Evolutionary conservation across 139 green algal species (phyloP).

Genomic region (Coelastrella sp.): DNA sequence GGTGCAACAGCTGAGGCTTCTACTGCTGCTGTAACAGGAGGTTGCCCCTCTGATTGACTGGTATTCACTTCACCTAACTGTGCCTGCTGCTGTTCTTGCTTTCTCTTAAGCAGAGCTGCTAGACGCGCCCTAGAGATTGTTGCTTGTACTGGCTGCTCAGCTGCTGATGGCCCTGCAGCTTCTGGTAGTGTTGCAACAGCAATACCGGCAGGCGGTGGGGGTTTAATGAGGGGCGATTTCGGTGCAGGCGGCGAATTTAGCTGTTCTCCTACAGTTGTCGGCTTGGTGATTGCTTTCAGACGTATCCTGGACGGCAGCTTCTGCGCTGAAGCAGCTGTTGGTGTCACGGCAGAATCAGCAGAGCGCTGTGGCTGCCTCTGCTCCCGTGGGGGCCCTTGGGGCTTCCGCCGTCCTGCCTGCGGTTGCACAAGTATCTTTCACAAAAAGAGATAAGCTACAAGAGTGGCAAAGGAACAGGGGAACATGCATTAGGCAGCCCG

Average conservation of each 20-base stretch:
- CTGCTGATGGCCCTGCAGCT: neutral
- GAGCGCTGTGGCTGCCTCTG: constrained; percentile 10
- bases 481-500: neutral
- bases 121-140: neutral
- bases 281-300: constrained; percentile 13
- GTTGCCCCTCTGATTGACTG: neutral
- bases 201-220: neutral
- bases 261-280: neutral
- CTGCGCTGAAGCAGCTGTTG: neutral
- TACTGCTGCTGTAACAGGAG: neutral
- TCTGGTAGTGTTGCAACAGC: neutral
- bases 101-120: constrained; percentile 6
- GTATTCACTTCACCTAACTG: neutral
- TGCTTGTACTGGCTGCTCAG: neutral
- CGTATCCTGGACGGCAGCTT: constrained; percentile 17
- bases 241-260: neutral
- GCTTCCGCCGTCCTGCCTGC: constrained; percentile 5
- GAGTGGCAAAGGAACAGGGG: neutral
- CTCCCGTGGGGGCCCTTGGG: neutral
- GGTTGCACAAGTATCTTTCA: neutral
- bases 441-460: neutral
- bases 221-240: neutral
- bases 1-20: neutral
- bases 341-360: neutral
- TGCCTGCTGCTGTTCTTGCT: neutral